These are phyloP conservation scores for Pythium brachiatum DNA, from an alignment of 352 stramenopile genomes.

Conservation along the genomic window DNA sequence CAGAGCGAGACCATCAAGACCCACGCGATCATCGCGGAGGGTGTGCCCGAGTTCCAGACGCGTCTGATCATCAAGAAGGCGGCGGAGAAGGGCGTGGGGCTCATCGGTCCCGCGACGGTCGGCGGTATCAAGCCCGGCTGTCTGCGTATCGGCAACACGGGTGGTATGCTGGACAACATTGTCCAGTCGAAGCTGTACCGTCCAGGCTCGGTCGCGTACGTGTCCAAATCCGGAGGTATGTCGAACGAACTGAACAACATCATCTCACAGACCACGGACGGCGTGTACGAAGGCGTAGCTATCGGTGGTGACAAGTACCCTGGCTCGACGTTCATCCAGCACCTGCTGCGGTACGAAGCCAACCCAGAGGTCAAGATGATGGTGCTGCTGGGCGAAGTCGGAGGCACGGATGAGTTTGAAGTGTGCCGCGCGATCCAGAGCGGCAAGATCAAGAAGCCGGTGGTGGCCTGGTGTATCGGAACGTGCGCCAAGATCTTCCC, in stretches of 20 bases:
- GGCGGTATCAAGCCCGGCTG: slow-evolving; percentile 97
- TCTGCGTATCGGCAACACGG: slow-evolving; percentile 97
- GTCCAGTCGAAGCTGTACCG: slow-evolving; percentile 97
- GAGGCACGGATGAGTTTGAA: slow-evolving; percentile 95
- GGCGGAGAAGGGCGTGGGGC: slow-evolving; percentile 86
- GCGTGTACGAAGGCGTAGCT: slow-evolving; percentile 94
- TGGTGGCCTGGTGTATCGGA: slow-evolving; percentile 98
- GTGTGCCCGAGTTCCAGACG: slow-evolving; percentile 95
- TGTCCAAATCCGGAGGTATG: slow-evolving; percentile 97
- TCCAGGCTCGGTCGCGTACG: slow-evolving; percentile 94
- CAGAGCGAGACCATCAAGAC: slow-evolving; percentile 93
- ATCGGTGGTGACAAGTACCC: slow-evolving; percentile 96
- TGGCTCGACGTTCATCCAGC: slow-evolving; percentile 96
- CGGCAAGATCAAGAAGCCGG: slow-evolving; percentile 94
- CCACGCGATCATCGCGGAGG: slow-evolving; percentile 97
- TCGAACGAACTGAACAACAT: slow-evolving; percentile 99
- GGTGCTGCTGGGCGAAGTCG: slow-evolving; percentile 95
- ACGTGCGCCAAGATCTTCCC: slow-evolving; percentile 97
- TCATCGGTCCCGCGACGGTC: slow-evolving; percentile 96
- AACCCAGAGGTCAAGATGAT: slow-evolving; percentile 96
- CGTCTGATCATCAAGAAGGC: slow-evolving; percentile 94
- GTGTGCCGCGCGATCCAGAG: slow-evolving; percentile 92
- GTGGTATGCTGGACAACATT: slow-evolving; percentile 98
- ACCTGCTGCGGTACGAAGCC: slow-evolving; percentile 94
- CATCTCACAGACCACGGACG: slow-evolving; percentile 94